phyloP scores from a whole-genome alignment of 495 filamentous ascomycete genomes.

The Aspergillus ellipticus region DNA sequence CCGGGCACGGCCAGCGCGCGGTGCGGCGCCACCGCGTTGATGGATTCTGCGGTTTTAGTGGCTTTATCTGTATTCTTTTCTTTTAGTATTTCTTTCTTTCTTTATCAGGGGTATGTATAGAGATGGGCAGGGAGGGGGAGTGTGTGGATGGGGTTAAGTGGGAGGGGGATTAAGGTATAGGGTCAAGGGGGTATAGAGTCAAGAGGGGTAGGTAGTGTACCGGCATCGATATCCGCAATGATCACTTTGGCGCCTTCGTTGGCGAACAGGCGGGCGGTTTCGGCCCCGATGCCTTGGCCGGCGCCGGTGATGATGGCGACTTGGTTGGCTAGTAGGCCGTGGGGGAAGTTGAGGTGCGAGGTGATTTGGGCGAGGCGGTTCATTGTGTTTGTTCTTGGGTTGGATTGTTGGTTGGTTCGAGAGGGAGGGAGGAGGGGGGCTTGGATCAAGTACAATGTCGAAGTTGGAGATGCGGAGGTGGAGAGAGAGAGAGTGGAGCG shows the following conservation, averaged over 20 bases:
- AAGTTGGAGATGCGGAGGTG: too few species aligned
- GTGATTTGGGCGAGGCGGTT: slow-evolving; percentile 62
- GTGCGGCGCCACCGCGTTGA: slow-evolving; percentile 58
- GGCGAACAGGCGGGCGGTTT: slow-evolving; percentile 74
- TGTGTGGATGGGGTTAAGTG: neutral
- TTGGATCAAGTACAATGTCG: too few species aligned
- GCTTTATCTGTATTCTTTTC: slow-evolving; percentile 52
- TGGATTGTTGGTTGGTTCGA: slow-evolving; percentile 13
- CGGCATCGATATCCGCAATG: slow-evolving; percentile 73
- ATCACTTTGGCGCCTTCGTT: slow-evolving; percentile 83
- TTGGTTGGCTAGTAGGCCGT: slow-evolving; percentile 71
- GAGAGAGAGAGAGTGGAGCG: neutral
- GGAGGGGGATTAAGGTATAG: neutral
- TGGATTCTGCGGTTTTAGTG: slow-evolving; percentile 54
- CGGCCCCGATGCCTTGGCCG: slow-evolving; percentile 87
- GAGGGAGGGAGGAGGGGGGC: neutral
- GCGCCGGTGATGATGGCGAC: slow-evolving; percentile 84
- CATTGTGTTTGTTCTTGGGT: slow-evolving; percentile 4
- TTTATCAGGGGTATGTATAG: neutral
- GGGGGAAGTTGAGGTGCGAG: slow-evolving; percentile 73
- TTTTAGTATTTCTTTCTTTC: neutral
- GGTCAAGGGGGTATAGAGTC: too few species aligned
- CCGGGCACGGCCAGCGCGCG: slow-evolving; percentile 65
- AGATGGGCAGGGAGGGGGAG: neutral
- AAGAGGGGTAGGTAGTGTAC: slow-evolving; percentile 31